Evolutionary conservation across 2,329 filamentous ascomycete species (phyloP).

Genomic region (Juglanconis juglandina): DNA sequence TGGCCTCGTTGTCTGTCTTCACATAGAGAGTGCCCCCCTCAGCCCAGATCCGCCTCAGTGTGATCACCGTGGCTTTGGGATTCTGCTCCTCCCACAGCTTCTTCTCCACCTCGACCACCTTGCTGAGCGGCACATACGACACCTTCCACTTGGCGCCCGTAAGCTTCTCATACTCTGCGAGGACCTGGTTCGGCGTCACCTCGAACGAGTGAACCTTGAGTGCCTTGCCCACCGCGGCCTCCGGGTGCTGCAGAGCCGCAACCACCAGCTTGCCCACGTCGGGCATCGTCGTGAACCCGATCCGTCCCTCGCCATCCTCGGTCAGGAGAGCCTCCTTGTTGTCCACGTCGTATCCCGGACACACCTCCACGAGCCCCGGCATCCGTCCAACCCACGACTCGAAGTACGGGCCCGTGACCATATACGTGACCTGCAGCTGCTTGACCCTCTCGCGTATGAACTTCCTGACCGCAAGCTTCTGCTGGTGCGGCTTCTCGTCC

Average conservation of each 20-base stretch:
- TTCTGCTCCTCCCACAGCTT: slow-evolving; percentile 53
- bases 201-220: slow-evolving; percentile 71
- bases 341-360: slow-evolving; percentile 58
- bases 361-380: slow-evolving; percentile 31
- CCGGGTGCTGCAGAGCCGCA: slow-evolving; percentile 56
- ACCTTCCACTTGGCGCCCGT: slow-evolving; percentile 56
- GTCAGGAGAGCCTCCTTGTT: slow-evolving; percentile 58
- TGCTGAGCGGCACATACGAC: slow-evolving; percentile 48
- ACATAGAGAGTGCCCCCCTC: slow-evolving; percentile 70
- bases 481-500: slow-evolving; percentile 64
- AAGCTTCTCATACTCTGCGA: slow-evolving; percentile 67
- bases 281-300: slow-evolving; percentile 68
- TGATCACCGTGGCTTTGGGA: slow-evolving; percentile 52
- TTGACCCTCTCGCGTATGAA: slow-evolving; percentile 52
- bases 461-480: slow-evolving; percentile 65
- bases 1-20: slow-evolving; percentile 60
- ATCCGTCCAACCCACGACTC: slow-evolving; percentile 55
- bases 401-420: slow-evolving; percentile 68
- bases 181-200: slow-evolving; percentile 57
- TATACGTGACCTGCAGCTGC: slow-evolving; percentile 59
- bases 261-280: slow-evolving; percentile 68
- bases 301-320: slow-evolving; percentile 56
- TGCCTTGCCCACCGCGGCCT: slow-evolving; percentile 49
- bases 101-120: slow-evolving; percentile 54
- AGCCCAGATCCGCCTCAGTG: slow-evolving; percentile 68